Conservation (phyloP, 2,329 filamentous ascomycete species). For the Xylaria sp. region DNA sequence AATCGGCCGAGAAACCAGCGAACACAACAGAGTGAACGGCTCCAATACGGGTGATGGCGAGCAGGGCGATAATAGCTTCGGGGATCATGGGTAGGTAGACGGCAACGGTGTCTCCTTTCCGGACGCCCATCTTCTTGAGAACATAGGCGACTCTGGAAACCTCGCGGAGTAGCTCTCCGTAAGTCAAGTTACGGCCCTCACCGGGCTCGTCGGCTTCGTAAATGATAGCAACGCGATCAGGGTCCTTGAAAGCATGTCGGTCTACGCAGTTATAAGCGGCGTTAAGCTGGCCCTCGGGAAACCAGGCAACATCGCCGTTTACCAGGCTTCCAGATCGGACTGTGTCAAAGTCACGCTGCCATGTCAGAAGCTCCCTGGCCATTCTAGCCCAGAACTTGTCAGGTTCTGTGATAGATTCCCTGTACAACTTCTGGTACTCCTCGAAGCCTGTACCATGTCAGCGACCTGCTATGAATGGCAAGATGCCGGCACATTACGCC, state of each 20-base stretch:
- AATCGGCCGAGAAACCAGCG: slow-evolving; percentile 94
- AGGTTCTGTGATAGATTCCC: slow-evolving; percentile 85
- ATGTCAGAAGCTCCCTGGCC: slow-evolving; percentile 84
- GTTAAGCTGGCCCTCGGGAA: slow-evolving; percentile 87
- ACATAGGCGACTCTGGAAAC: slow-evolving; percentile 84
- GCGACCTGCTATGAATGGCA: slow-evolving; percentile 6
- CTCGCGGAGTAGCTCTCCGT: slow-evolving; percentile 85
- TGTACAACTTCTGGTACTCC: slow-evolving; percentile 63
- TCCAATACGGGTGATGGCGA: slow-evolving; percentile 87
- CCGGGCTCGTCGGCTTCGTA: slow-evolving; percentile 92
- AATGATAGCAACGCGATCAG: slow-evolving; percentile 90
- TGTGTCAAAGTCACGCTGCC: slow-evolving; percentile 88
- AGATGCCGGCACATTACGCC: background rate
- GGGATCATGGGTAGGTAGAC: slow-evolving; percentile 99
- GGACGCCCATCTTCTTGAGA: slow-evolving; percentile 90
- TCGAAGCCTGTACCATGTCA: slow-evolving; percentile 48
- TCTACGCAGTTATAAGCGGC: slow-evolving; percentile 97
- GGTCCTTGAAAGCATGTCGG: slow-evolving; percentile 91
- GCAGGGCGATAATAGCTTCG: slow-evolving; percentile 83
- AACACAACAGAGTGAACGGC: slow-evolving; percentile 97
- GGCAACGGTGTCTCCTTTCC: slow-evolving; percentile 94
- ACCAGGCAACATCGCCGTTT: slow-evolving; percentile 88
- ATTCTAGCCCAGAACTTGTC: slow-evolving; percentile 83
- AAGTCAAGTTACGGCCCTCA: slow-evolving; percentile 86
- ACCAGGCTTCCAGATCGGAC: slow-evolving; percentile 71